Evolutionary conservation across 768 basidiomycete species (phyloP), one percentile per base, ranked within the genome.

Genomic region (Tephrocybe sp.): DNA sequence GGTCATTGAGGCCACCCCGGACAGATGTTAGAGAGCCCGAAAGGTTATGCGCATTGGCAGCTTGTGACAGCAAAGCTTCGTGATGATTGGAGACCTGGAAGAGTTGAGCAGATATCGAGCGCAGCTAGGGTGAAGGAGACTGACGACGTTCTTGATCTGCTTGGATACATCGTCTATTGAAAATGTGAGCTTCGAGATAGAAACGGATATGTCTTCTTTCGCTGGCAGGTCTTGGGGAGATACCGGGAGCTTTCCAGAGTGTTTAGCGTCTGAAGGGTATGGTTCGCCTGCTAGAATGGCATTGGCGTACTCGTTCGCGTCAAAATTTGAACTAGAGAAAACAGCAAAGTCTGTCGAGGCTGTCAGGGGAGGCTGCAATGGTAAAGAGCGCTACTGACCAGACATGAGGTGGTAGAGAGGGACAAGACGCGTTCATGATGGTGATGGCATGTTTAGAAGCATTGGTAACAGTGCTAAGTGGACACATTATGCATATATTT

Each of bases 111-210:
- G 40, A 45, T 36, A 18, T 18, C 21, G 18, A 36, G 24, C 18
- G 9, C 30, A 30, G 28, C 28, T 18, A 46, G n/a, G 51, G 41
- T 15, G n/a, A 44, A 20, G 23, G 44, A 48, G 6, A 72, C 86
- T 57, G 53, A 95, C 93, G 68, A 96, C 74, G 41, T 75, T 77
- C 68, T 89, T 90, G 45, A 98, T 86, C 68, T 98, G 93, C 65
- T 88, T 91, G 23, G 87, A 85, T 17, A 96, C 85, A 67, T 98
- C 94, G 34, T 98, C 96, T 53, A 98, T 87, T 0, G 86, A 90
- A 62, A 85, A 80, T 54, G 85, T 88, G 3, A 99, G 76, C 66
- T 91, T 94, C 5, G 91, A 85, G 24, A 98, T 86, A 3, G 93
- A 92, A 2, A 91, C 80, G 3, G 90, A 89, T 10, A 97, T 87